Evolutionary conservation across 306 rosid genomes (phyloP).

Genomic region (Lablab purpureus): DNA sequence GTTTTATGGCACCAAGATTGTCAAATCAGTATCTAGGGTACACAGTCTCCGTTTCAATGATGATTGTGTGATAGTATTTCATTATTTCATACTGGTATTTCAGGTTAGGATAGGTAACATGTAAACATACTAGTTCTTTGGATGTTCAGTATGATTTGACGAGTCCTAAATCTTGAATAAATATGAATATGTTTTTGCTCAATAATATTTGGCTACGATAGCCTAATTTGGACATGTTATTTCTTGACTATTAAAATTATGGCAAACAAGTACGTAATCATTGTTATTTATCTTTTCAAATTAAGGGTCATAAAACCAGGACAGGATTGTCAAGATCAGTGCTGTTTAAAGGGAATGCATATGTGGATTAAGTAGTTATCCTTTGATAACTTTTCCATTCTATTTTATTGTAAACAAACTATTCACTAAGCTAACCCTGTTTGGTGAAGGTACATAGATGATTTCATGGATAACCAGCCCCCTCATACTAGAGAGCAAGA

Average conservation of each 20-base stretch:
- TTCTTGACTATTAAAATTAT: not conserved
- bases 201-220: conserved; percentile 26
- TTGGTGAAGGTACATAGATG: not conserved
- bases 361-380: conserved; percentile 16
- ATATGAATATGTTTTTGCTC: conserved; percentile 16
- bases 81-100: conserved; percentile 18
- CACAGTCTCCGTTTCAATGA: conserved; percentile 14
- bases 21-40: not conserved
- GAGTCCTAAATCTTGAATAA: conserved; percentile 17
- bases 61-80: not conserved
- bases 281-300: conserved; percentile 13
- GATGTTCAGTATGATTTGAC: conserved; percentile 1
- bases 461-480: not conserved
- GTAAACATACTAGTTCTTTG: conserved; percentile 9
- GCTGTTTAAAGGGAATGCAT: conserved; percentile 5
- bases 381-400: conserved; percentile 16
- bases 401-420: not conserved
- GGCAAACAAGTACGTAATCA: conserved; percentile 15
- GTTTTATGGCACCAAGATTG: conserved; percentile 30
- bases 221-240: conserved; percentile 25
- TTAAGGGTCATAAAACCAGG: not conserved
- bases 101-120: not conserved
- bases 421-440: not conserved
- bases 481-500: too few species aligned
- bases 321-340: conserved; percentile 6